A percentile compares a stretch with the other conserved stretches of the same genome.
Conservation (phyloP, 306 rosid species). For the peach (Prunus persica) region DNA sequence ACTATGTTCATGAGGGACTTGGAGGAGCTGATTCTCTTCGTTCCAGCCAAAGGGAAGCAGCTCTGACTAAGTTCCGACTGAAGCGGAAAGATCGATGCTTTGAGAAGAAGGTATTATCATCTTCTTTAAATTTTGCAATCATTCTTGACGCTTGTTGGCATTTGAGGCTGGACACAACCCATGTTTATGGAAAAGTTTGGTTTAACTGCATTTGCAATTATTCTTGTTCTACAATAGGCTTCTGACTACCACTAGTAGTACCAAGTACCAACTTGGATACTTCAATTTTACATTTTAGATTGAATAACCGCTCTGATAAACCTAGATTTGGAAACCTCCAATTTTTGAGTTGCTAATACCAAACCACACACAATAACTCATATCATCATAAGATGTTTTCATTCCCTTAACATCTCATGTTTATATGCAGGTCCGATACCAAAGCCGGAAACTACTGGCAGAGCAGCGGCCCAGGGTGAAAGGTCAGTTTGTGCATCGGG, state of each 20-base stretch:
- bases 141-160: neutral
- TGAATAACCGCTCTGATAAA: too few relatives aligned
- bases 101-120: conserved; percentile 60
- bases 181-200: neutral
- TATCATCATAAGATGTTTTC: neutral
- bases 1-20: conserved; percentile 28
- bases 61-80: conserved; percentile 58
- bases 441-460: conserved; percentile 57
- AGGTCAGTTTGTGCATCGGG: conserved; percentile 66
- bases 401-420: conserved; percentile 1
- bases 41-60: conserved; percentile 68
- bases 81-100: conserved; percentile 71
- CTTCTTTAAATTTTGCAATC: neutral
- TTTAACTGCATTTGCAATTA: neutral
- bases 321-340: neutral
- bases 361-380: neutral
- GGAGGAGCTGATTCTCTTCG: conserved; percentile 35
- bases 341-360: neutral
- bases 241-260: neutral
- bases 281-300: neutral
- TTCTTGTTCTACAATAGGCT: neutral
- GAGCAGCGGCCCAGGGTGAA: conserved; percentile 72
- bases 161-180: neutral
- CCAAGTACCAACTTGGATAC: neutral
- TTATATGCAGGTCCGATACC: conserved; percentile 57